A percentile compares a stretch with the other conserved stretches of the same genome.
These are phyloP conservation scores for Daldinia concentrica DNA, from an alignment of 495 filamentous ascomycete species.

Conservation along the genomic window DNA sequence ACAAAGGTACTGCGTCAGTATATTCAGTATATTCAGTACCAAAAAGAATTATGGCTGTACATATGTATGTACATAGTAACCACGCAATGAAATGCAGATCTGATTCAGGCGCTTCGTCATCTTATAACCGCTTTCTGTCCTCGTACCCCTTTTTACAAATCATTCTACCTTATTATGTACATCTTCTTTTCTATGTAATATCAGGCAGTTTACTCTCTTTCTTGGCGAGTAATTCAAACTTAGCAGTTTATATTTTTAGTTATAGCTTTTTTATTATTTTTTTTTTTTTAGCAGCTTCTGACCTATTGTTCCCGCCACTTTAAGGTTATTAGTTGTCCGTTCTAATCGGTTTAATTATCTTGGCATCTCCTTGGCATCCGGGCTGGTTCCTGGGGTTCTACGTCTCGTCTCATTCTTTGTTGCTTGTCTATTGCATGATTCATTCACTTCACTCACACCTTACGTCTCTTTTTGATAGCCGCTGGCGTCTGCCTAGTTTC, in stretches of 20 bases:
- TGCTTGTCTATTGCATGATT: constrained; percentile 2
- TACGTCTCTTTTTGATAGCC: background rate
- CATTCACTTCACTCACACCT: background rate
- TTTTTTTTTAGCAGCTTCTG: background rate
- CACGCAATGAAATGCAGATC: constrained; percentile 25
- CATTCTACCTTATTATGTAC: background rate
- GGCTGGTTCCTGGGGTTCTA: constrained; percentile 28
- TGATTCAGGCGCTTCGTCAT: constrained; percentile 35
- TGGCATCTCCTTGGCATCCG: constrained; percentile 24
- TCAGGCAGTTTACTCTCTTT: too few species aligned
- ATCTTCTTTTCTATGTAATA: too few species aligned
- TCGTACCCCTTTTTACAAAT: background rate
- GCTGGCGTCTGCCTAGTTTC: background rate
- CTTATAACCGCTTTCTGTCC: background rate
- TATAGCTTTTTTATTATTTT: too few species aligned
- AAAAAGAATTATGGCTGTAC: too few species aligned
- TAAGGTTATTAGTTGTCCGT: background rate
- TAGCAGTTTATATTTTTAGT: too few species aligned
- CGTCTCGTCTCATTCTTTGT: constrained; percentile 9
- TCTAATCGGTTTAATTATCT: background rate
- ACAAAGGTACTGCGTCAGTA: background rate
- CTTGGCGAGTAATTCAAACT: too few species aligned
- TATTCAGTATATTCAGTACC: too few species aligned
- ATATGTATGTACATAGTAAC: background rate
- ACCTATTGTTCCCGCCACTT: background rate